phyloP scores from a whole-genome alignment of 225 moss, liverwort and hornwort genomes.

The Bryum argenteum region DNA sequence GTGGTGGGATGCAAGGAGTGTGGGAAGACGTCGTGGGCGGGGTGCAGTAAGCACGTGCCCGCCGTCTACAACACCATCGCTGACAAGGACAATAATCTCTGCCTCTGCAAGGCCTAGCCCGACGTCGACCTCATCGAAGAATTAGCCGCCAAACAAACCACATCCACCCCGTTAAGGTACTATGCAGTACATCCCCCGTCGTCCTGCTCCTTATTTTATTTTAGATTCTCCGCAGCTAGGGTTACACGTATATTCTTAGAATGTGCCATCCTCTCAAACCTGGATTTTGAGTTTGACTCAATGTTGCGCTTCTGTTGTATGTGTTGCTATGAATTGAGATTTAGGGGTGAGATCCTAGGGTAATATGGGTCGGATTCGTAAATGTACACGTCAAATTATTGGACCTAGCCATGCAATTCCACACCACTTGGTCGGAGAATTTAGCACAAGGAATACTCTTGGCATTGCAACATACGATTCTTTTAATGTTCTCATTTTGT shows the following conservation, averaged over 20 bases:
- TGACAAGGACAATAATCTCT: conserved; percentile 65
- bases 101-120: conserved; percentile 89
- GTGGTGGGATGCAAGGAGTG: conserved; percentile 61
- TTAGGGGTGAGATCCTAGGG: no score
- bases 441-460: background rate
- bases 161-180: conserved; percentile 23
- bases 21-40: conserved; percentile 76
- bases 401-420: background rate
- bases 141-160: conserved; percentile 36
- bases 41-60: conserved; percentile 90
- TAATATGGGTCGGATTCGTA: no score
- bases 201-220: no score
- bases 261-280: no score
- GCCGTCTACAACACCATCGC: conserved; percentile 57
- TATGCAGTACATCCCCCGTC: background rate
- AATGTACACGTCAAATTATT: no score
- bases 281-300: background rate
- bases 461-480: background rate
- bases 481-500: background rate
- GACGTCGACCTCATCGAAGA: conserved; percentile 58
- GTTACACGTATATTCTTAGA: no score
- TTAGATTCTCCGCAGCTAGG: no score
- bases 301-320: no score
- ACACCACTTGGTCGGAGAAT: background rate
- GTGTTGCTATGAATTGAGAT: no score